Percentiles rank a stretch among this genome's conserved stretches.
phyloP scores from a whole-genome alignment of 2,329 filamentous ascomycete genomes.

The Dothistroma pini region DNA sequence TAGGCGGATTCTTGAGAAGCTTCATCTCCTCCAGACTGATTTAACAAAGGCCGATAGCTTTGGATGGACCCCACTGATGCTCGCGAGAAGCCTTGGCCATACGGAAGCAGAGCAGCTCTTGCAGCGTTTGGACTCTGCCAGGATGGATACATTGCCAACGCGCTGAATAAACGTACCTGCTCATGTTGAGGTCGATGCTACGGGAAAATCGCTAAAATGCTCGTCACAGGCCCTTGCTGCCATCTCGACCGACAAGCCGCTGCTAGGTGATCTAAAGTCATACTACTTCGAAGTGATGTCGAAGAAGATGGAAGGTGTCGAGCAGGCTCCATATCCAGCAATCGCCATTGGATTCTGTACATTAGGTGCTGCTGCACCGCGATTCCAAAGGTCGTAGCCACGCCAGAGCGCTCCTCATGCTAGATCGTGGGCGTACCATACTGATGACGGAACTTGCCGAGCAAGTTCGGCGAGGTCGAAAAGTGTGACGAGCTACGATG shows the following conservation, averaged over 20 bases:
- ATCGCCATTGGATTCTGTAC: slow-evolving; percentile 14
- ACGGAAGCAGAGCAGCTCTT: slow-evolving; percentile 11
- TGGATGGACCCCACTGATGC: slow-evolving; percentile 18
- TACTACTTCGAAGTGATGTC: slow-evolving; percentile 19
- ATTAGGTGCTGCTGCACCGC: background rate
- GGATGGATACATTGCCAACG: background rate
- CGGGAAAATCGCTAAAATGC: background rate
- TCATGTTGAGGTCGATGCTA: background rate
- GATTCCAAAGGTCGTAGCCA: slow-evolving; percentile 11
- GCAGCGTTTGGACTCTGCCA: background rate
- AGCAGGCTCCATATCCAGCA: slow-evolving; percentile 1
- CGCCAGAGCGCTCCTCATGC: background rate
- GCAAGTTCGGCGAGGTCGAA: background rate
- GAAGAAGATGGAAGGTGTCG: slow-evolving; percentile 1
- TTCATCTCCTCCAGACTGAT: slow-evolving; percentile 10
- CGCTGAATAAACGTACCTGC: background rate
- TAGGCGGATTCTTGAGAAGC: slow-evolving; percentile 14
- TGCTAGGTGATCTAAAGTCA: slow-evolving; percentile 10
- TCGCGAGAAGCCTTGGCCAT: slow-evolving; percentile 10
- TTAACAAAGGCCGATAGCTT: slow-evolving; percentile 15
- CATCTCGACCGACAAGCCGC: slow-evolving; percentile 15
- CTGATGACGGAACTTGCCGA: slow-evolving; percentile 6
- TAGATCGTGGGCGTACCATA: slow-evolving; percentile 12
- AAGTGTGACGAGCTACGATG: background rate
- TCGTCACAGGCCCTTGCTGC: background rate